These are phyloP conservation scores for Phoma sp. DNA, from an alignment of 2,329 filamentous ascomycete species.

Conservation along the genomic window DNA sequence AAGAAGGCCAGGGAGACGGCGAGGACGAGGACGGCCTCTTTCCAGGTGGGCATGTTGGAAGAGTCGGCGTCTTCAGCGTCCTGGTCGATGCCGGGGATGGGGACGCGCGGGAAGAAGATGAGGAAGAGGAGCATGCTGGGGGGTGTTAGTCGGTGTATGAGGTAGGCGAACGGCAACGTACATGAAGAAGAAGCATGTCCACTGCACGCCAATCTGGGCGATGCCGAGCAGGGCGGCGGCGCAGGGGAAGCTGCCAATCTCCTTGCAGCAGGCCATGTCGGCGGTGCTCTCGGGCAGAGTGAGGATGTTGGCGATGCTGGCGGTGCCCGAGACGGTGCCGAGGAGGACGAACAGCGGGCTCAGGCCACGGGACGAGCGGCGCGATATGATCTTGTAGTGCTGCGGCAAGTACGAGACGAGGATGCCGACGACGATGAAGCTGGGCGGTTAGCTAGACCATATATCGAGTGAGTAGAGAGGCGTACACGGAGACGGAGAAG, in stretches of 20 bases:
- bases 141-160: slow-evolving; percentile 17
- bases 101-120: slow-evolving; percentile 75
- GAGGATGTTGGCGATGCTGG: slow-evolving; percentile 90
- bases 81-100: slow-evolving; percentile 29
- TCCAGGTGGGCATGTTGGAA: slow-evolving; percentile 64
- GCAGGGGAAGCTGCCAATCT: slow-evolving; percentile 83
- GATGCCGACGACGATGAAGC: slow-evolving; percentile 84
- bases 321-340: slow-evolving; percentile 88
- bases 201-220: slow-evolving; percentile 88
- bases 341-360: slow-evolving; percentile 95
- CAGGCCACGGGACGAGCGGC: slow-evolving; percentile 89
- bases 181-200: slow-evolving; percentile 92
- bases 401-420: slow-evolving; percentile 94
- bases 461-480: slow-evolving; percentile 13
- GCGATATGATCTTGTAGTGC: slow-evolving; percentile 86
- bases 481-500: slow-evolving; percentile 63
- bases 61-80: slow-evolving; percentile 29
- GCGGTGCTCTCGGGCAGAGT: slow-evolving; percentile 81
- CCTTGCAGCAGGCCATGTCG: slow-evolving; percentile 85
- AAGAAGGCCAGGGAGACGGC: slow-evolving; percentile 77
- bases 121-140: slow-evolving; percentile 88
- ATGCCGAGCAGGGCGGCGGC: slow-evolving; percentile 86
- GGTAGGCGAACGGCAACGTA: slow-evolving; percentile 50
- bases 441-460: slow-evolving; percentile 46
- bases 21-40: slow-evolving; percentile 79